Evolutionary conservation across 1,284 basidiomycete genomes (phyloP).

Genomic region (Moesziomyces sp.): DNA sequence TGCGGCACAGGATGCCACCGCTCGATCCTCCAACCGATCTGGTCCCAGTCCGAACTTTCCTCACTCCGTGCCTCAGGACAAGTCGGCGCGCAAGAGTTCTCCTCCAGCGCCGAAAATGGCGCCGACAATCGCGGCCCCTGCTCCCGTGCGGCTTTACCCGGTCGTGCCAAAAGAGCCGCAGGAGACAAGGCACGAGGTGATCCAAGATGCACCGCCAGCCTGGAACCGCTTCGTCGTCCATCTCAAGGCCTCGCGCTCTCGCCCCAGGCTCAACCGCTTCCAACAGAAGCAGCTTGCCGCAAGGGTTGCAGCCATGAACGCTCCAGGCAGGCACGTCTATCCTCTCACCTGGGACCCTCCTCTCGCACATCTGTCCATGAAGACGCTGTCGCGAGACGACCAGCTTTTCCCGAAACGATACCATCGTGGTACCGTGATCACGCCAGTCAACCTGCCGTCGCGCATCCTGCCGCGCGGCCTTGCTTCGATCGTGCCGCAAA

Average conservation of each 20-base stretch:
- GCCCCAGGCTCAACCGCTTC: constrained; percentile 32
- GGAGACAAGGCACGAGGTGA: constrained; percentile 43
- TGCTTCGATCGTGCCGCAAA: constrained; percentile 17
- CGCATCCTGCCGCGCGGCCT: constrained; percentile 35
- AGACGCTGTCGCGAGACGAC: constrained; percentile 58
- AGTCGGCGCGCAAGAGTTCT: constrained; percentile 1
- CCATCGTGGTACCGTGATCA: constrained; percentile 52
- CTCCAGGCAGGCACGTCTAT: constrained; percentile 35
- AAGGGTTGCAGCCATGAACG: constrained; percentile 36
- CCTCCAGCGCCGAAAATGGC: background rate
- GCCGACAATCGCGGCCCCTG: constrained; percentile 14
- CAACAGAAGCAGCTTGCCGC: constrained; percentile 45
- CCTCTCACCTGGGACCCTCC: constrained; percentile 60
- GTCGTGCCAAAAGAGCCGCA: constrained; percentile 36
- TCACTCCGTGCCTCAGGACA: constrained; percentile 9
- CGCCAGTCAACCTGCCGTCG: constrained; percentile 49
- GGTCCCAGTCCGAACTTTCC: constrained; percentile 4
- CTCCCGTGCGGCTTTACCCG: constrained; percentile 22
- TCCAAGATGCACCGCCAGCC: constrained; percentile 50
- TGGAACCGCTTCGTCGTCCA: constrained; percentile 57
- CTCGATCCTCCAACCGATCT: constrained; percentile 5
- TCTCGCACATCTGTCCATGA: constrained; percentile 40
- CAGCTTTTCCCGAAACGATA: constrained; percentile 60
- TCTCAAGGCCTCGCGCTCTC: constrained; percentile 24
- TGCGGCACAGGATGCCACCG: constrained; percentile 5